Conservation (phyloP, 73 alveolate genomes). For the Breviolum minutum region DNA sequence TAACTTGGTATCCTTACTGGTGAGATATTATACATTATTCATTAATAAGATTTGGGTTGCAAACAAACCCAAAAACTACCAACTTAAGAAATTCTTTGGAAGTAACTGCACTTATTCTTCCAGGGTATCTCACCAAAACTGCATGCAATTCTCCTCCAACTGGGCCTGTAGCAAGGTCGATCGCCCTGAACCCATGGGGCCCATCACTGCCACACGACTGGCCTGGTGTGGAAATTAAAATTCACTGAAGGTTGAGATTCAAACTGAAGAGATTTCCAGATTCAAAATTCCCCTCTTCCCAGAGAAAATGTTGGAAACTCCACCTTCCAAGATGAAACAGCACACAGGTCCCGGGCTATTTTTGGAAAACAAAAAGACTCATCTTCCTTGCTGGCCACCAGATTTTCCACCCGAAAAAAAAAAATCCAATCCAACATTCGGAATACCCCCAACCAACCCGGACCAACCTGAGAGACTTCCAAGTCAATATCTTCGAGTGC, state of each 20-base stretch:
- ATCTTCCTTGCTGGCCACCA: background rate
- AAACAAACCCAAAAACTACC: background rate
- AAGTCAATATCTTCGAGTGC: slow-evolving; percentile 29
- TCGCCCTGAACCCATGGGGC: slow-evolving; percentile 66
- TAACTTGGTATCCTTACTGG: too few relatives aligned
- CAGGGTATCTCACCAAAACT: background rate
- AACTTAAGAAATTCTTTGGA: too few relatives aligned
- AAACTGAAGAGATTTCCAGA: too few relatives aligned
- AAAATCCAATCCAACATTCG: background rate
- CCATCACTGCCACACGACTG: slow-evolving; percentile 60
- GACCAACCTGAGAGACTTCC: slow-evolving; percentile 30
- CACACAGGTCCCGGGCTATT: too few relatives aligned
- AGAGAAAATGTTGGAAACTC: too few relatives aligned
- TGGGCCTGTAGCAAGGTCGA: slow-evolving; percentile 62
- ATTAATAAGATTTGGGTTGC: background rate
- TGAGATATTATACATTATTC: too few relatives aligned
- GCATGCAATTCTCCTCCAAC: background rate
- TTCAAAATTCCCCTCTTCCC: too few relatives aligned
- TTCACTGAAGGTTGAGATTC: too few relatives aligned
- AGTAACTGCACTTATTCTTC: too few relatives aligned
- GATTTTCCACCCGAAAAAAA: background rate
- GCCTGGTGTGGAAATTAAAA: background rate
- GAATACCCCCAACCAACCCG: background rate
- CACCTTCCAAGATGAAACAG: too few relatives aligned
- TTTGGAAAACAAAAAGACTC: background rate